These are phyloP conservation scores for Gaultheria prostrata DNA, from an alignment of 148 eudicot species.

Conservation along the genomic window DNA sequence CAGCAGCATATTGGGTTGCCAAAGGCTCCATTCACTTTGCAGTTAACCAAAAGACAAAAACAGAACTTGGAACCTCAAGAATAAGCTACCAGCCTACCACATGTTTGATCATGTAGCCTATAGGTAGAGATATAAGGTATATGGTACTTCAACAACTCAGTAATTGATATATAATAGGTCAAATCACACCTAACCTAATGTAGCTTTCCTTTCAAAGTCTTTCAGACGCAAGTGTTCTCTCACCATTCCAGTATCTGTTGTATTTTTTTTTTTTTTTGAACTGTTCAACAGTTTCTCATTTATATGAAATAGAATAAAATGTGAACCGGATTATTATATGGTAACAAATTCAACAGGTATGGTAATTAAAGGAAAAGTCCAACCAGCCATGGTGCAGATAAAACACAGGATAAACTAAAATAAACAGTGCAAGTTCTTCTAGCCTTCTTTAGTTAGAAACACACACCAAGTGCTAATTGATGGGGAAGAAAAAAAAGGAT, in stretches of 20 bases:
- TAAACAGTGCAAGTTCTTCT: neutral
- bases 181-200: neutral
- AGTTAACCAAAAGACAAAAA: neutral
- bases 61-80: neutral
- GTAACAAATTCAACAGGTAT: neutral
- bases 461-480: neutral
- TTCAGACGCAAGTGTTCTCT: neutral
- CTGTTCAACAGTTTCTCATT: neutral
- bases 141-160: neutral
- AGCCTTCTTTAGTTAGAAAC: neutral
- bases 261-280: neutral
- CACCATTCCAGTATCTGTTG: neutral
- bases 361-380: neutral
- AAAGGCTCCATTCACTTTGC: neutral
- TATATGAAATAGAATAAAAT: neutral
- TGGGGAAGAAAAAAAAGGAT: neutral
- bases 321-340: neutral
- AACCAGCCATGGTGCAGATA: neutral
- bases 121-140: neutral
- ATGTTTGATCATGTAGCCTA: neutral
- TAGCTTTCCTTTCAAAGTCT: neutral
- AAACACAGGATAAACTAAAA: neutral
- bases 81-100: neutral
- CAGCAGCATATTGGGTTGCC: neutral
- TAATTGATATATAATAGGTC: neutral